phyloP scores from a whole-genome alignment of 345 rosid species.

The Excoecaria cochinchinensis region DNA sequence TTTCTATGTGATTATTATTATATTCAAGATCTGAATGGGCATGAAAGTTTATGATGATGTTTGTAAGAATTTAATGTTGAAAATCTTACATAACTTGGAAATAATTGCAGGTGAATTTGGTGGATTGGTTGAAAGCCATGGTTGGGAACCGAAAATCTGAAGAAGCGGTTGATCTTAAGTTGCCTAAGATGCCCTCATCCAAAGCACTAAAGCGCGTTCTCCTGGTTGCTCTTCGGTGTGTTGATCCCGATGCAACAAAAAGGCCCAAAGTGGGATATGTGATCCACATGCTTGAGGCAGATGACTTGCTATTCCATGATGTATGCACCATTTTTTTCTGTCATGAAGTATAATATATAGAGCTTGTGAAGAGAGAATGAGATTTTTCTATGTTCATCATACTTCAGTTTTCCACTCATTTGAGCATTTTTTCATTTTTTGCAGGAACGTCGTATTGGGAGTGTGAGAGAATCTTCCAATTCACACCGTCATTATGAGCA shows the following conservation, averaged over 20 bases:
- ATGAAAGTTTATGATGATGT: no score
- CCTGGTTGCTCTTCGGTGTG: slow-evolving; percentile 84
- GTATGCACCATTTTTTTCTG: slow-evolving; percentile 38
- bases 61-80: no score
- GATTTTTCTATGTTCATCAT: background rate
- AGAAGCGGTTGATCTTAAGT: slow-evolving; percentile 86
- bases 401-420: background rate
- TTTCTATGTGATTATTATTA: no score
- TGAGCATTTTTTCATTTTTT: background rate
- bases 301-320: slow-evolving; percentile 72
- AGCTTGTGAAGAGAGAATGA: slow-evolving; percentile 3
- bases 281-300: slow-evolving; percentile 99
- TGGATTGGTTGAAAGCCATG: slow-evolving; percentile 90
- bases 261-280: slow-evolving; percentile 97
- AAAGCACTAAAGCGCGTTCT: slow-evolving; percentile 85
- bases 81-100: slow-evolving; percentile 17
- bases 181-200: slow-evolving; percentile 75
- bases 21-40: no score
- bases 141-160: slow-evolving; percentile 83
- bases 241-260: slow-evolving; percentile 92
- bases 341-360: background rate
- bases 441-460: slow-evolving; percentile 48
- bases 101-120: slow-evolving; percentile 74
- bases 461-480: slow-evolving; percentile 39
- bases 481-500: slow-evolving; percentile 29